Evolutionary conservation across 1,284 basidiomycete genomes (phyloP), one percentile per base, ranked within the genome.

Genomic region (Anthracocystis setariae): DNA sequence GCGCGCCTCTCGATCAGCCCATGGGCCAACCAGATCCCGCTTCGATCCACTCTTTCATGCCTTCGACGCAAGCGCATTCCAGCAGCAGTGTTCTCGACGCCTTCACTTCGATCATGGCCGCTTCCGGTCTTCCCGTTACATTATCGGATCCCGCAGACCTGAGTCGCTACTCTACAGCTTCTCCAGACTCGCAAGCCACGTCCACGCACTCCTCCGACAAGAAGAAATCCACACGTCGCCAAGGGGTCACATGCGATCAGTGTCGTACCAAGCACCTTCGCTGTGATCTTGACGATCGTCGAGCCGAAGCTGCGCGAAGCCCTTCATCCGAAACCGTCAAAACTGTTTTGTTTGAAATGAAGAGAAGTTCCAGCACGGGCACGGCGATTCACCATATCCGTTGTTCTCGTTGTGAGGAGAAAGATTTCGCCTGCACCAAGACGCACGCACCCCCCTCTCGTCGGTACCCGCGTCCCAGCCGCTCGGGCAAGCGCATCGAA

Each of bases 401-500:
- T 35, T 80, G 77, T 46, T 56, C 76, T 17, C 73, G 77, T 1
- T 81, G 78, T 49, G 58, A 65, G 17, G 66, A 79, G 23, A 74
- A 73, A 37, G 72, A 65, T 17, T 58, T 76, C 27, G 63, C 58
- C 12, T 81, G 79, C 50, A 73, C 68, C 46, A 78, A 80, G 56
- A 79, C 68, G 27, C 55, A 70, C 48, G 62, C 69, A 1, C 68
- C 78, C 5, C 72, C 78, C 17, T 75, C 77, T 3, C 73, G 76
- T 13, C 55, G 74, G 18, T 76, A 74, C 39, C 78, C 78, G 0
- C 69, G 80, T 21, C 80, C 80, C 5, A 74, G 76, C 42, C 71
- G 80, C 7, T 78, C 78, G 1, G 80, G 80, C 5, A 80, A 78
- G 54, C 68, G 80, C 12, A 82, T 82, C 49, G 80, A 82, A 57